Base-by-base conservation (phyloP, 1,284 basidiomycete species). In the Heliocybe sulcata region DNA sequence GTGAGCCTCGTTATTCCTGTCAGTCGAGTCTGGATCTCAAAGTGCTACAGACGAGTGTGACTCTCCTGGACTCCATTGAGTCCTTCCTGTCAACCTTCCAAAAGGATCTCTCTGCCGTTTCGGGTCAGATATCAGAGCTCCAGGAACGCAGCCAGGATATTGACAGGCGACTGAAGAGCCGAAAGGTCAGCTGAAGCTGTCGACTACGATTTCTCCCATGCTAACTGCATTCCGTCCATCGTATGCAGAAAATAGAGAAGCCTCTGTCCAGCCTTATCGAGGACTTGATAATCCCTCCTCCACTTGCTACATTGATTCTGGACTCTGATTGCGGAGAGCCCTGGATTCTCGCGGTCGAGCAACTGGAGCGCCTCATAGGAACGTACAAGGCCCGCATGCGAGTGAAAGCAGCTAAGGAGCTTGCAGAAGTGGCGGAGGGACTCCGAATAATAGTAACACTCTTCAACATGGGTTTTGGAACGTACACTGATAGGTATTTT, bases 11-110 rank as follows among this genome's bases (percentile, higher is more conserved):
- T 33, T 52, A 27, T 14, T 53, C 56, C 23, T 16, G 38, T 10
- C 35, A 19, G 27, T 51, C 19, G 25, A 14, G 25, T 14, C 16
- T 22, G 38, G 23, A 20, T 35, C 35, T 47, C 11, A 55, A 57
- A 54, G 33, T 51, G 55, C 50, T 19, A 23, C 60, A 92, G 90
- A 83, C 85, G 48, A 90, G 90, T 65, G 75, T 87, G 51, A 76
- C 79, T 60, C 77, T 98, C 42, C 76, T 98, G 49, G 85, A 90
- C 60, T 92, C 92, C 0, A 79, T 99, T 2, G 88, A 95, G 61
- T 77, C 83, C 1, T 98, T 98, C 68, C 79, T 98, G 10, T 93
- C 93, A 1, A 96, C 92, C 0, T 99, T 99, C 64, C 94, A 98
- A 69, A 87, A 81, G 61, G 95, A 99, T 70, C 78, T 99, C 3